A percentile compares a stretch with the other conserved stretches of the same genome.
Evolutionary conservation across 768 basidiomycete species (phyloP).

Genomic region (Exidia glandulosa): DNA sequence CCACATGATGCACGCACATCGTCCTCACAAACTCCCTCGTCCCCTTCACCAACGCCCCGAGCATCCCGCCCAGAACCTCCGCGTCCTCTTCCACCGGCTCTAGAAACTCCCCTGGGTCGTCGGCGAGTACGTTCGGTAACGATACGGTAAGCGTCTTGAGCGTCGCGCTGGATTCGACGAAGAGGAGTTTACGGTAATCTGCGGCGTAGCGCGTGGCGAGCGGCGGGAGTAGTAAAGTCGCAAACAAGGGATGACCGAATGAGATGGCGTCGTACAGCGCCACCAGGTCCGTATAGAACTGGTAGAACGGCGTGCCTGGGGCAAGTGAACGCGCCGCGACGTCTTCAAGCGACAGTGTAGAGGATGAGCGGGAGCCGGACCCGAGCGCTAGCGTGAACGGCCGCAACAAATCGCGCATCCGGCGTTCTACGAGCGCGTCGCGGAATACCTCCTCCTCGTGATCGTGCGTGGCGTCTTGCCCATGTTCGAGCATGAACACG

Average conservation of each 20-base stretch:
- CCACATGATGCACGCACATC: slow-evolving; percentile 70
- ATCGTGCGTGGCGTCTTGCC: slow-evolving; percentile 33
- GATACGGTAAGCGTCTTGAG: slow-evolving; percentile 47
- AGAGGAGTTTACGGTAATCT: slow-evolving; percentile 79
- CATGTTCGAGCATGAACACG: slow-evolving; percentile 93
- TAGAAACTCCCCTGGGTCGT: slow-evolving; percentile 48
- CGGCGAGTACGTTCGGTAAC: slow-evolving; percentile 40
- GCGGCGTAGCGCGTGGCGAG: slow-evolving; percentile 61
- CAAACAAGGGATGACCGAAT: slow-evolving; percentile 70
- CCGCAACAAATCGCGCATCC: slow-evolving; percentile 50
- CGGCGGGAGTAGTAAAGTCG: slow-evolving; percentile 62
- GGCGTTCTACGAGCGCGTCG: slow-evolving; percentile 46
- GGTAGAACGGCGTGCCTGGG: slow-evolving; percentile 69
- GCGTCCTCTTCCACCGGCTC: slow-evolving; percentile 59
- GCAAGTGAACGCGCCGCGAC: slow-evolving; percentile 53
- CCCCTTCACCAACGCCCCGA: slow-evolving; percentile 39
- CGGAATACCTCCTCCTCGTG: slow-evolving; percentile 72
- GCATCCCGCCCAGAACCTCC: slow-evolving; percentile 52
- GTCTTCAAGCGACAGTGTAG: slow-evolving; percentile 33
- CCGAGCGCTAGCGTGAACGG: slow-evolving; percentile 31
- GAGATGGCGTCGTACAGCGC: slow-evolving; percentile 87
- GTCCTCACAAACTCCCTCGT: slow-evolving; percentile 50
- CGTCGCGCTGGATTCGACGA: slow-evolving; percentile 66
- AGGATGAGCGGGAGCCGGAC: slow-evolving; percentile 6
- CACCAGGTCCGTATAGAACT: slow-evolving; percentile 87